Evolutionary conservation across 805 yeast species (phyloP), one percentile per base, ranked within the genome.

Genomic region (Kluyveromyces lactis): DNA sequence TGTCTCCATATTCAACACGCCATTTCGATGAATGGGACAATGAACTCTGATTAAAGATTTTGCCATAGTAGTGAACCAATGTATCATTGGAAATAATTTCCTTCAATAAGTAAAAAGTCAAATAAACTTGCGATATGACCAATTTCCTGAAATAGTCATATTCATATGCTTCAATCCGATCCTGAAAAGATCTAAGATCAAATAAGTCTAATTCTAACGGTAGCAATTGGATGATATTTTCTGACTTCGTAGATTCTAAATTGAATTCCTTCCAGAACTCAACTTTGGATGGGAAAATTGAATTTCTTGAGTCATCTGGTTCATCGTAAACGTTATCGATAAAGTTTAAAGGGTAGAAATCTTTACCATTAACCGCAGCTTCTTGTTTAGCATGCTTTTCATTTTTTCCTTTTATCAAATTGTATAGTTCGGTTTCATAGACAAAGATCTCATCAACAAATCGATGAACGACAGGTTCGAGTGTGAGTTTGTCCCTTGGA

Each of bases 111-210:
- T 41, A 38, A 2, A 45, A 18, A 8, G 49, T 44, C 29, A 56
- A 46, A 18, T 42, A 44, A 9, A 58, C 12, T 26, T 59, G 62
- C 17, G 51, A 29, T 6, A 59, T 27, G 31, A 59, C 47, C 40
- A 53, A 56, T 39, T 59, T 59, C 38, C 64, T 51, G 35, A 41
- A 50, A 18, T 41, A 44, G 41, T 58, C 61, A 23, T 49, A 50
- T 18, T 50, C 50, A 8, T 34, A 26, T 13, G 36, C 42, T 28
- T 42, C 45, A 34, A 55, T 40, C 42, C 55, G 58, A n/a, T 42
- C 41, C 18, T 50, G 53, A 7, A 58, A 36, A 4, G 42, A 28
- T 16, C 38, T 43, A 7, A 53, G 42, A 34, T 56, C 49, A 9
- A 38, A 38, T 2, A 42, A 19, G 1, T 58, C 51, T 4, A 50